Base-by-base conservation (phyloP, 2,329 filamentous ascomycete species). In the Pseudovirgaria hyperparasitica region DNA sequence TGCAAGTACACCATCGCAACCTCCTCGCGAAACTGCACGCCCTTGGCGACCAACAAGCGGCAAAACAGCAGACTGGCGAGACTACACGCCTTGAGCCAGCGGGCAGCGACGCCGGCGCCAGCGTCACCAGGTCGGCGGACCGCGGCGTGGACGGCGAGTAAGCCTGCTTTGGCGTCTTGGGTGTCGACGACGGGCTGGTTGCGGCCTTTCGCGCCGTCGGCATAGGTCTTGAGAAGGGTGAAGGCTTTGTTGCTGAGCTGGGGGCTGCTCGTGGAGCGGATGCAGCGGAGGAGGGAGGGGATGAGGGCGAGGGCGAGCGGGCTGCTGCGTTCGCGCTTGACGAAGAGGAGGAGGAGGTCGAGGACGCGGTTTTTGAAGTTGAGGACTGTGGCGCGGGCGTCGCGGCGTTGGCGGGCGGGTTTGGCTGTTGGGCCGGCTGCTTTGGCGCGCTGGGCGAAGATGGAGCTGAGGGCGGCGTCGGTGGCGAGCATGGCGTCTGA, bases 401-500 rank as follows among this genome's bases (percentile, higher is more conserved):
- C 79, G 47, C 82, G 82, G 43, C 80, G 79, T 46, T 90, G 76
- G 54, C 86, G 81, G 58, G 86, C 90, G 46, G 79, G 77, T 49
- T 67, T 76, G 2, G 45, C 46, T 2, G 37, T 39, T 50, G n/a
- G n/a, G 19, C 39, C 39, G 10, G 62, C 59, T 10, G 61, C 62
- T 50, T 82, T 76, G 38, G 70, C 72, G 25, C 76, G 74, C 38
- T 86, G 76, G 38, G 76, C 74, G 65, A 96, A 92, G 35, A 94
- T 82, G 36, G 82, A 81, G 26, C 76, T 72, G 4, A 98, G 71
- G 46, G 87, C 78, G 8, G 70, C 70, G 43, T 96, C 87, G 10
- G 96, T 63, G 4, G 76, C 76, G 57, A 93, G 76, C 90, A 96
- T 96, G n/a, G n/a, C n/a, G n/a, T n/a, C n/a, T n/a, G n/a, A n/a